Conservation (phyloP, 2,329 filamentous ascomycete genomes). For the Macroventuria anomochaeta region DNA sequence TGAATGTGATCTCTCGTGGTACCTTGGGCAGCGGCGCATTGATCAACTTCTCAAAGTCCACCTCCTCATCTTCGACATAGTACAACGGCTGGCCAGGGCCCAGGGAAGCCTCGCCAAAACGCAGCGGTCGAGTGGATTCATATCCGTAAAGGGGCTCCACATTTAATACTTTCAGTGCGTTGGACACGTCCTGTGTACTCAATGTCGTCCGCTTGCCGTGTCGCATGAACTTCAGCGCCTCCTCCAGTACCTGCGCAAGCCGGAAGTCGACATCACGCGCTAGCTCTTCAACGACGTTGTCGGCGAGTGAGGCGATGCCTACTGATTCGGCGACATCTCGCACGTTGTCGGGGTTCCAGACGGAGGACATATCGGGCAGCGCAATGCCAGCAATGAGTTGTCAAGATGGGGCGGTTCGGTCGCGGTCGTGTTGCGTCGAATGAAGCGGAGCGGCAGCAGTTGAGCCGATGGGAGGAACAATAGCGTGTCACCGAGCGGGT, state of each 20-base stretch:
- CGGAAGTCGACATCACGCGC: slow-evolving; percentile 96
- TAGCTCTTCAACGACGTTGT: slow-evolving; percentile 86
- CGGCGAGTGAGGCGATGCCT: slow-evolving; percentile 79
- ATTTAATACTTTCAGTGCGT: slow-evolving; percentile 84
- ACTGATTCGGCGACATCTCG: slow-evolving; percentile 96
- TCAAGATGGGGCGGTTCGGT: slow-evolving; percentile 18
- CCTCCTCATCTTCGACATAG: slow-evolving; percentile 97
- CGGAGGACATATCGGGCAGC: slow-evolving; percentile 53
- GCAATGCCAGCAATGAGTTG: slow-evolving; percentile 18
- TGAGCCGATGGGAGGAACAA: slow-evolving; percentile 28
- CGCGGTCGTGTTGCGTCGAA: slow-evolving; percentile 15
- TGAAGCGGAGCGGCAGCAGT: slow-evolving; percentile 19
- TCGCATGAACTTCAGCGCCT: slow-evolving; percentile 96
- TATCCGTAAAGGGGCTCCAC: slow-evolving; percentile 97
- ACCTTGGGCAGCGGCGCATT: slow-evolving; percentile 96
- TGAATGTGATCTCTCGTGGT: slow-evolving; percentile 89
- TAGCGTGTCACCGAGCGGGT: slow-evolving; percentile 37
- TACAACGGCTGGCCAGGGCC: slow-evolving; percentile 93
- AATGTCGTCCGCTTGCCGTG: slow-evolving; percentile 84
- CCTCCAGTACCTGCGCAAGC: slow-evolving; percentile 89
- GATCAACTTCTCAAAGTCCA: slow-evolving; percentile 98
- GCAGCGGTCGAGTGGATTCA: slow-evolving; percentile 85
- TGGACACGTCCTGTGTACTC: slow-evolving; percentile 86
- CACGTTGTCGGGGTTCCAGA: slow-evolving; percentile 97
- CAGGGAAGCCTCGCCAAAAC: slow-evolving; percentile 91